Percentiles rank a stretch among this genome's conserved stretches.
Conservation (phyloP, 2,329 filamentous ascomycete genomes). For the Colletotrichum sp. region DNA sequence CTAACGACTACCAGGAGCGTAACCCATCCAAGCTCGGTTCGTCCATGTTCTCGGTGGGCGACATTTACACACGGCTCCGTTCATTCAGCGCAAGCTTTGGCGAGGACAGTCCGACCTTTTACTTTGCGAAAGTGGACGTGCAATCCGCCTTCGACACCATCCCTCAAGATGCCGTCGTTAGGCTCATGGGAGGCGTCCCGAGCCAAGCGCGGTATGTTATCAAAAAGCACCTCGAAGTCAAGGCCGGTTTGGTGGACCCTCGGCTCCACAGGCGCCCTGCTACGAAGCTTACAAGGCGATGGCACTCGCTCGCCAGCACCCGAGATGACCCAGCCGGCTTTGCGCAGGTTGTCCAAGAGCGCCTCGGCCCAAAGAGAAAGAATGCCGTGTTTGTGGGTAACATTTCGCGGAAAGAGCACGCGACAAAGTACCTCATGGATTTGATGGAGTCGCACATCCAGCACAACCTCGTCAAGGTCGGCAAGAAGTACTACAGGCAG, state of each 20-base stretch:
- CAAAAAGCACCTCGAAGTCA: constrained; percentile 76
- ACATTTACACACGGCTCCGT: constrained; percentile 78
- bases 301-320: constrained; percentile 56
- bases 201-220: constrained; percentile 70
- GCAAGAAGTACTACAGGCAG: constrained; percentile 87
- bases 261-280: constrained; percentile 30
- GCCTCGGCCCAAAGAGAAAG: constrained; percentile 50
- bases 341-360: constrained; percentile 46
- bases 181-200: constrained; percentile 65
- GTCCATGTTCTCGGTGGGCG: constrained; percentile 80
- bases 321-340: constrained; percentile 48
- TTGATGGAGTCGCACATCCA: constrained; percentile 82
- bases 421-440: constrained; percentile 65
- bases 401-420: constrained; percentile 61
- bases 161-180: constrained; percentile 76
- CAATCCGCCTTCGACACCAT: constrained; percentile 95
- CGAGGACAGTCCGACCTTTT: constrained; percentile 55
- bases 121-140: constrained; percentile 93
- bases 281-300: constrained; percentile 51
- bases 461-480: constrained; percentile 85
- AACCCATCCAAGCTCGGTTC: constrained; percentile 73
- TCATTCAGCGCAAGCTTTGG: constrained; percentile 65
- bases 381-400: constrained; percentile 82
- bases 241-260: constrained; percentile 39
- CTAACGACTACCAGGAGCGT: constrained; percentile 30